Evolutionary conservation across 73 alveolate species (phyloP), one percentile per base, ranked within the genome.

Genomic region (Paramecium octaurelia): DNA sequence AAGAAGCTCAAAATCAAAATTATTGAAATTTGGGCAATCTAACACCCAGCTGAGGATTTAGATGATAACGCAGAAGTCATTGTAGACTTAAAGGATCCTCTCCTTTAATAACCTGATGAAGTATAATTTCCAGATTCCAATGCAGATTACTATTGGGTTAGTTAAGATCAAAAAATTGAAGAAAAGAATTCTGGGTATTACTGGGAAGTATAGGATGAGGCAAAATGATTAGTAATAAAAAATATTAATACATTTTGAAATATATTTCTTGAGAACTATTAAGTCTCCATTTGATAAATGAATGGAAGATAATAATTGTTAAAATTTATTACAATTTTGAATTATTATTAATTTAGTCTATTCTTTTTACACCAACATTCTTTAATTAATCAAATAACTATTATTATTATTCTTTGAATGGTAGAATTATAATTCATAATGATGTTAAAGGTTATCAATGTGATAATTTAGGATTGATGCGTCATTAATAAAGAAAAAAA

Each of bases 131-230:
- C 58, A 31, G 88, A 75, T 36, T 75, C 88, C 3, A 75, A 75
- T 35, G 88, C 88, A 9, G 60, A 75, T 75, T 75, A 75, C 14
- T 75, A 75, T 42, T 75, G 88, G 88, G 58, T 75, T 35, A 20
- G 1, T 34, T 21, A 64, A 12, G 84, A 75, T 29, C 20, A 29
- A 42, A 35, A 75, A 75, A 36, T 38, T 16, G 68, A 75, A 12
- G 88, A 38, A 42, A 35, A 75, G 59, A 29, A 23, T 21, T 75
- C 88, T 9, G 88, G 88, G 8, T 75, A 75, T 75, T 75, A 75
- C 35, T 75, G 88, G 88, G 84, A 64, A 64, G 69, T 54, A 18
- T 54, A 18, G 34, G 14, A 54, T 4, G 69, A 20, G 31, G 21
- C 31, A 54, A 54, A 54, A 54, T 54, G 69, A 54, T 54, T 54